A percentile compares a stretch with the other conserved stretches of the same genome.
Evolutionary conservation across 352 stramenopile genomes (phyloP).

Genomic region (Blastocystis sp.): DNA sequence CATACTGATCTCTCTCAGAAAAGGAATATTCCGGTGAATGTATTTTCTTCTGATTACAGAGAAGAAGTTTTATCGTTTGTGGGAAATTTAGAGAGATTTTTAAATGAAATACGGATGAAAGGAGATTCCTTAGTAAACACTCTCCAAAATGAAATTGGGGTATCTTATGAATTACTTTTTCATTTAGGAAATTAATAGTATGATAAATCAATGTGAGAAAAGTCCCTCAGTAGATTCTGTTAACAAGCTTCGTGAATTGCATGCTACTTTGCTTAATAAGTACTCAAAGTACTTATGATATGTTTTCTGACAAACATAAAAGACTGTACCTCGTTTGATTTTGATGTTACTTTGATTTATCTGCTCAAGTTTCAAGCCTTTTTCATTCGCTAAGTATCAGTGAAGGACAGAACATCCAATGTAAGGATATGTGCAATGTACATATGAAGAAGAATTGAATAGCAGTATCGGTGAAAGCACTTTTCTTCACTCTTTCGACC

Average conservation of each 20-base stretch:
- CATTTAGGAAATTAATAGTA: background rate
- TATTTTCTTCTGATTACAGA: conserved; percentile 13
- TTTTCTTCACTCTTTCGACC: background rate
- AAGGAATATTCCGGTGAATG: background rate
- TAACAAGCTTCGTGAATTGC: background rate
- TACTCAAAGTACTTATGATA: background rate
- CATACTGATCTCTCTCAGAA: background rate
- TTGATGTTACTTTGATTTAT: background rate
- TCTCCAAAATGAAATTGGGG: background rate
- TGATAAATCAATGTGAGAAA: background rate
- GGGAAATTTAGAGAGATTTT: background rate
- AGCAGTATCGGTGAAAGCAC: background rate
- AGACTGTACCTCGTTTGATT: background rate
- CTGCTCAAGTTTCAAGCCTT: background rate
- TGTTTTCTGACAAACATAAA: background rate
- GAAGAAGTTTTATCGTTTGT: conserved; percentile 6
- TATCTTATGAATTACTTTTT: background rate
- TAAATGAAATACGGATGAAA: background rate
- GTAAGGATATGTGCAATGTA: conserved; percentile 13
- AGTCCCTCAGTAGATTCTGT: background rate
- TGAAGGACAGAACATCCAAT: background rate
- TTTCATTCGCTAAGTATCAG: background rate
- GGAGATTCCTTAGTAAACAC: background rate
- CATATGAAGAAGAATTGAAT: conserved; percentile 37
- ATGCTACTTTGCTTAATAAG: background rate